These are phyloP conservation scores for Penicillium vulpinum DNA, from an alignment of 2,329 filamentous ascomycete species.

Conservation along the genomic window DNA sequence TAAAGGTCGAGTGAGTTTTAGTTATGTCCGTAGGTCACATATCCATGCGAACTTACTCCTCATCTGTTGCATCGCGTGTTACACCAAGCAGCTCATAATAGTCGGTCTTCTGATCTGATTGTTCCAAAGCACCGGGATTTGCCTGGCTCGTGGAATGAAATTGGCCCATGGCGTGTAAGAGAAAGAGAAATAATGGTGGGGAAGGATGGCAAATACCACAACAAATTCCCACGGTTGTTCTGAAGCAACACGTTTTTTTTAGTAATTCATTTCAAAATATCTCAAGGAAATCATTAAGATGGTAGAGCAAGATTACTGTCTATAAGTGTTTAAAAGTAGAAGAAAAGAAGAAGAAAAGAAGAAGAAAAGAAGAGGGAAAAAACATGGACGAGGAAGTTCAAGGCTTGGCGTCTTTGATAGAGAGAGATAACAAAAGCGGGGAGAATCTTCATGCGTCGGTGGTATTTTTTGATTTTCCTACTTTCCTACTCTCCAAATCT, in stretches of 20 bases:
- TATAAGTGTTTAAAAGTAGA: not conserved
- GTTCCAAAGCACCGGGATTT: constrained; percentile 18
- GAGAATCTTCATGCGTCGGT: not conserved
- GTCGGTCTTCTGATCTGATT: constrained; percentile 35
- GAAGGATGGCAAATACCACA: not conserved
- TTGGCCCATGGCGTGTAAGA: constrained; percentile 41
- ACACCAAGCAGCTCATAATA: constrained; percentile 79
- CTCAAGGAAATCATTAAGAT: not conserved
- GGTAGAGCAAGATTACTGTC: not conserved
- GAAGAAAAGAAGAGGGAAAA: not conserved
- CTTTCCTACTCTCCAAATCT: not conserved
- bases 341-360: not conserved
- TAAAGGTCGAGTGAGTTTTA: constrained; percentile 37
- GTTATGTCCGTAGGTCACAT: not conserved
- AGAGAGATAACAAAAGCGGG: not conserved
- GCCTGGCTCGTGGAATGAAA: constrained; percentile 42
- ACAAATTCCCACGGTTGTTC: not conserved
- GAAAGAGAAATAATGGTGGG: not conserved
- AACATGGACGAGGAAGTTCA: not conserved
- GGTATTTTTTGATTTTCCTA: not conserved
- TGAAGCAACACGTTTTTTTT: not conserved
- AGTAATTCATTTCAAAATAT: not conserved
- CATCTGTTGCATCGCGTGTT: constrained; percentile 70
- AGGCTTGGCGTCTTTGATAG: not conserved
- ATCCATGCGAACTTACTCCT: constrained; percentile 62